These are phyloP conservation scores for Castanospermum australe DNA, from an alignment of 306 rosid genomes.

Conservation along the genomic window DNA sequence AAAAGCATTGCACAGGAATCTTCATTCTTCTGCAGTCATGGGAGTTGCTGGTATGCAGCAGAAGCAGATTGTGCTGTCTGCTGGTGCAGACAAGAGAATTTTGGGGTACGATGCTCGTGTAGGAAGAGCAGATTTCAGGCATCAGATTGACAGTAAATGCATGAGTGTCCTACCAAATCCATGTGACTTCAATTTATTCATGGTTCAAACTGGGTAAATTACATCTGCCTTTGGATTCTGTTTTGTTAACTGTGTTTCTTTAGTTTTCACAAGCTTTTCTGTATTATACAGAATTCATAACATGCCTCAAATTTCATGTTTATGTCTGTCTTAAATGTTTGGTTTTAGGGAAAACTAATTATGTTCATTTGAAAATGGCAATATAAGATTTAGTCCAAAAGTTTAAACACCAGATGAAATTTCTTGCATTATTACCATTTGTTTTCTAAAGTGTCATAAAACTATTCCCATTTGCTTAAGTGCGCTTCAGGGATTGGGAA, in stretches of 20 bases:
- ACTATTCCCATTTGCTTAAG: background rate
- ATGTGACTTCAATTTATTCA: conserved; percentile 82
- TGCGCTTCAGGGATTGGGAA: conserved; percentile 11
- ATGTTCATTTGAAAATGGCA: conserved; percentile 15
- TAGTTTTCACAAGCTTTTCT: background rate
- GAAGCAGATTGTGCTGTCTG: conserved; percentile 80
- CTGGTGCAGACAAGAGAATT: conserved; percentile 89
- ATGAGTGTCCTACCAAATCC: conserved; percentile 96
- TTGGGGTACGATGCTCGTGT: conserved; percentile 62
- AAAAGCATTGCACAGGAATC: conserved; percentile 69
- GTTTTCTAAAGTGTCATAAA: background rate
- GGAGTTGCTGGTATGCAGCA: conserved; percentile 94
- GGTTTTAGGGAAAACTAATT: background rate
- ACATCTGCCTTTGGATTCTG: background rate
- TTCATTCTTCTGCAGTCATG: conserved; percentile 97
- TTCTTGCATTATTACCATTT: conserved; percentile 10
- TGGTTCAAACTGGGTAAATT: conserved; percentile 93
- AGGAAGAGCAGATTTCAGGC: conserved; percentile 79
- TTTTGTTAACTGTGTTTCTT: background rate
- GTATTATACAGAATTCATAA: background rate
- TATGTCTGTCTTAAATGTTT: background rate
- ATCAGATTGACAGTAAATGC: conserved; percentile 96
- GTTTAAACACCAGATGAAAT: conserved; percentile 2
- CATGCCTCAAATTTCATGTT: background rate
- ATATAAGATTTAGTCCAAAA: background rate